phyloP scores from a whole-genome alignment of 306 rosid species.

The Lathyrus tuberosus region DNA sequence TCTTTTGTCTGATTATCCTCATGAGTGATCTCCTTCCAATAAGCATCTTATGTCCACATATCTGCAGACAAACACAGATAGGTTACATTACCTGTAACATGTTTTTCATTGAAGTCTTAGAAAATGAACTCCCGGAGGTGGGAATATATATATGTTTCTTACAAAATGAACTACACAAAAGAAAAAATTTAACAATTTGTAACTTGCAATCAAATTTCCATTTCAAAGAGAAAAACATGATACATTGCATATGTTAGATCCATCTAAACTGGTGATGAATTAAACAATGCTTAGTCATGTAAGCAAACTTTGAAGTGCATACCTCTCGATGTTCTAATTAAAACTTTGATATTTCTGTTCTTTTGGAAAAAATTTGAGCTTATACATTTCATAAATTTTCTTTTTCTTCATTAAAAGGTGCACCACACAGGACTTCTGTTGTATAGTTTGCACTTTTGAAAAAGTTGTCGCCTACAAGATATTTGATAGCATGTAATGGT shows the following conservation, averaged over 20 bases:
- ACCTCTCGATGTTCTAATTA: slow-evolving; percentile 98
- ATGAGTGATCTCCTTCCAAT: too few relatives aligned
- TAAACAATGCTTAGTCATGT: too few relatives aligned
- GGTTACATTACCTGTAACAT: too few relatives aligned
- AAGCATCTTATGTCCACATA: too few relatives aligned
- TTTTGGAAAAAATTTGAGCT: slow-evolving; percentile 79
- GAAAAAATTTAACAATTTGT: too few relatives aligned
- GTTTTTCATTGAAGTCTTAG: too few relatives aligned
- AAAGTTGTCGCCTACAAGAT: slow-evolving; percentile 89
- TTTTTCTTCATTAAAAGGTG: slow-evolving; percentile 73
- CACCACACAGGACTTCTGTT: slow-evolving; percentile 82
- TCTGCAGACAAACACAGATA: too few relatives aligned
- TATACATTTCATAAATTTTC: slow-evolving; percentile 72
- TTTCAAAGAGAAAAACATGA: slow-evolving; percentile 44
- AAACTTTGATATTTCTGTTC: slow-evolving; percentile 91
- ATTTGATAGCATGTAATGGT: slow-evolving; percentile 31
- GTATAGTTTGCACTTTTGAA: slow-evolving; percentile 94
- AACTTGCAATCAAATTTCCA: slow-evolving; percentile 8
- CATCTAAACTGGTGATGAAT: neutral
- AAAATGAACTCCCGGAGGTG: too few relatives aligned
- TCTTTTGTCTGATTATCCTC: too few relatives aligned
- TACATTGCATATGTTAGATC: slow-evolving; percentile 86
- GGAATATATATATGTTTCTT: too few relatives aligned
- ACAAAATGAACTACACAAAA: too few relatives aligned
- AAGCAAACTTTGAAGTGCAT: slow-evolving; percentile 30